phyloP scores from a whole-genome alignment of 306 rosid genomes.

The Canavalia ensiformis region DNA sequence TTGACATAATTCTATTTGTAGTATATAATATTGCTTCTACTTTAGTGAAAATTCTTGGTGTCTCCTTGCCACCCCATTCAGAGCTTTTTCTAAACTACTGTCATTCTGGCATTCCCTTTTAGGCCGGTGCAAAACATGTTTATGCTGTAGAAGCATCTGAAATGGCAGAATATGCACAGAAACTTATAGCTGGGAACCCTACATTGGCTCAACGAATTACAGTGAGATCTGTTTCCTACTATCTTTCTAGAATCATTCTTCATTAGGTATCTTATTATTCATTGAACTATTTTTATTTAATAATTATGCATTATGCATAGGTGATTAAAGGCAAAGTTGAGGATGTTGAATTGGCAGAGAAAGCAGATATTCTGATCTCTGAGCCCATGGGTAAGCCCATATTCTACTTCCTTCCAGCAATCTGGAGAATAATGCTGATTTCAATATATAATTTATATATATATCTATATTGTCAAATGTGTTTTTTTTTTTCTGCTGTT shows the following conservation, averaged over 20 bases:
- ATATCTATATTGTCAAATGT: constrained; percentile 15
- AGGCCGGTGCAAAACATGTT: constrained; percentile 99
- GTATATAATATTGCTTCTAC: constrained; percentile 34
- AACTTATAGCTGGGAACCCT: constrained; percentile 89
- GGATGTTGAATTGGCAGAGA: constrained; percentile 91
- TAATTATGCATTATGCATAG: constrained; percentile 51
- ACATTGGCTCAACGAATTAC: constrained; percentile 81
- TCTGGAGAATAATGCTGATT: constrained; percentile 26
- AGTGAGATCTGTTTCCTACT: constrained; percentile 56
- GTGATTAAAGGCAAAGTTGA: constrained; percentile 95
- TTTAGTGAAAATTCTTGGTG: constrained; percentile 22
- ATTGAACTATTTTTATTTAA: constrained; percentile 9
- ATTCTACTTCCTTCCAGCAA: constrained; percentile 21
- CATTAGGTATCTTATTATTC: constrained; percentile 30
- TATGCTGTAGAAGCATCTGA: constrained; percentile 99
- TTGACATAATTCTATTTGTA: constrained; percentile 9
- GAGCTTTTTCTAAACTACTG: not conserved
- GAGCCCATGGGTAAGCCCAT: constrained; percentile 94
- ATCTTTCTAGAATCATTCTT: not conserved
- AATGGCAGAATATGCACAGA: constrained; percentile 96
- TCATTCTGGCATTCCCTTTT: constrained; percentile 25
- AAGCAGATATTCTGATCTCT: constrained; percentile 93
- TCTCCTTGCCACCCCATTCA: not conserved
- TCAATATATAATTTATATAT: constrained; percentile 14
- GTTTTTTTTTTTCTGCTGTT: constrained; percentile 24